A percentile compares a stretch with the other conserved stretches of the same genome.
Conservation (phyloP, 768 basidiomycete species). For the Phylloporus scabripes region DNA sequence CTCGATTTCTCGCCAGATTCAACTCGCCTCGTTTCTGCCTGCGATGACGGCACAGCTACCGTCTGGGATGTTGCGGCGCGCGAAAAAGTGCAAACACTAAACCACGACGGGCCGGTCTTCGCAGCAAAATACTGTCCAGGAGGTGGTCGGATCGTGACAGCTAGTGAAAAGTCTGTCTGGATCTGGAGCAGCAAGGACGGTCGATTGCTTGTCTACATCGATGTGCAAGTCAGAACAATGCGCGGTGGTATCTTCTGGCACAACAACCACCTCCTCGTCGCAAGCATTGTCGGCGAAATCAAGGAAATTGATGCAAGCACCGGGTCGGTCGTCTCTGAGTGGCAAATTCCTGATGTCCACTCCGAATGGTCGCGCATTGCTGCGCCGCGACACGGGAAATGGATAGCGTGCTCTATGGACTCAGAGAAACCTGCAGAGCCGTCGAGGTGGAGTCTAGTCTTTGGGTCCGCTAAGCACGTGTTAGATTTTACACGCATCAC, state of each 20-base stretch:
- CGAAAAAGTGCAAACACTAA: not conserved
- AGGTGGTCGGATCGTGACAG: not conserved
- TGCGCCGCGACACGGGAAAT: too few species aligned
- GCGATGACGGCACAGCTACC: not conserved
- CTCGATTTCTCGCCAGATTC: not conserved
- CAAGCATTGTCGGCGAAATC: not conserved
- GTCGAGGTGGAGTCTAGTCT: too few species aligned
- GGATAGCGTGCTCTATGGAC: not conserved
- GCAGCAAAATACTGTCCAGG: not conserved
- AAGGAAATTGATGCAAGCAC: not conserved
- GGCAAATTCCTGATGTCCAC: not conserved
- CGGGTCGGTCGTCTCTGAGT: not conserved
- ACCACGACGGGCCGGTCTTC: not conserved
- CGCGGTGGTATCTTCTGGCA: too few species aligned
- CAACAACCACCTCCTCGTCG: not conserved
- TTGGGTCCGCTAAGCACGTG: too few species aligned
- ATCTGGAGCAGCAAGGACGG: not conserved
- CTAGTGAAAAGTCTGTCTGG: not conserved
- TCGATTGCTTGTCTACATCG: not conserved
- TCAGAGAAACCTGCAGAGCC: too few species aligned
- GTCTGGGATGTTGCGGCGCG: not conserved
- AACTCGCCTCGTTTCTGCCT: not conserved
- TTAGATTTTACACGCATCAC: too few species aligned
- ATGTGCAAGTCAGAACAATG: too few species aligned
- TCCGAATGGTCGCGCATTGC: too few species aligned